phyloP scores from a whole-genome alignment of 176 grass and related monocot genomes.

The Paspalum vaginatum region DNA sequence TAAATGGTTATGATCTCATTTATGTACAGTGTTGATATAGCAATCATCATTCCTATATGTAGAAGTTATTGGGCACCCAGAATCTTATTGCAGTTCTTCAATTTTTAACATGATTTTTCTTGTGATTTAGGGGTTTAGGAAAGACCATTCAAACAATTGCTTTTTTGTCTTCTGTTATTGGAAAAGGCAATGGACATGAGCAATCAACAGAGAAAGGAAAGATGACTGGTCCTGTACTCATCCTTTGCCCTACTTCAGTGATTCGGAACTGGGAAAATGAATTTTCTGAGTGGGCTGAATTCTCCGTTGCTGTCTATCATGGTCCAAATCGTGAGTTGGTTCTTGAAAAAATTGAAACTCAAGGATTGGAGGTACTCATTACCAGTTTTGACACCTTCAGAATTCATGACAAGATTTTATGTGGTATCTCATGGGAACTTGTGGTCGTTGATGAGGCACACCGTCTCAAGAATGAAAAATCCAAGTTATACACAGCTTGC shows the following conservation, averaged over 20 bases:
- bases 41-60: constrained; percentile 15
- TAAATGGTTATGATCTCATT: constrained; percentile 18
- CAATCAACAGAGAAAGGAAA: constrained; percentile 33
- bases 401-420: constrained; percentile 81
- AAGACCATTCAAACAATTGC: constrained; percentile 99
- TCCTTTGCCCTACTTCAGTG: constrained; percentile 89
- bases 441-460: constrained; percentile 97
- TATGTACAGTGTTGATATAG: constrained; percentile 9
- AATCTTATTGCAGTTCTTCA: neutral
- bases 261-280: constrained; percentile 97
- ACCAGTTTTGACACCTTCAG: constrained; percentile 99
- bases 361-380: constrained; percentile 69
- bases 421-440: constrained; percentile 77
- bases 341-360: constrained; percentile 75
- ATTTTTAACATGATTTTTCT: constrained; percentile 33
- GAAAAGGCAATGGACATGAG: constrained; percentile 58
- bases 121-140: constrained; percentile 78
- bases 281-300: constrained; percentile 84
- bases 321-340: constrained; percentile 88
- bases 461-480: constrained; percentile 91
- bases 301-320: constrained; percentile 84
- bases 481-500: constrained; percentile 75
- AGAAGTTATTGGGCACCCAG: neutral
- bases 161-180: constrained; percentile 76
- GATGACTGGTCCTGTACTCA: constrained; percentile 66